Evolutionary conservation across 257 asterid species (phyloP).

Genomic region (Avicennia marina): DNA sequence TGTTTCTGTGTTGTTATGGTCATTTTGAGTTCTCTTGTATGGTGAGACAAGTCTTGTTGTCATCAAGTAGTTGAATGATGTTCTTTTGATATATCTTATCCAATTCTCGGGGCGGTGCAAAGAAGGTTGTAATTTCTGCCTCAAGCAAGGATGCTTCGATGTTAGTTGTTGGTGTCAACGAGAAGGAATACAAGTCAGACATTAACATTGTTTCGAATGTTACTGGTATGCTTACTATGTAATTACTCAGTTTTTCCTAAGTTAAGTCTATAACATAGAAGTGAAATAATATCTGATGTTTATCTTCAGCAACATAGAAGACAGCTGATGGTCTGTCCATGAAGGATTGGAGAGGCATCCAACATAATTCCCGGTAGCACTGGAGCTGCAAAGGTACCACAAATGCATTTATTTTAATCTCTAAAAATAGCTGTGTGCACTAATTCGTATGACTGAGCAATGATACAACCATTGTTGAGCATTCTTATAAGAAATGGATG

Average conservation of each 20-base stretch:
- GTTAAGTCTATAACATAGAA: neutral
- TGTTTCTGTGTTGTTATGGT: neutral
- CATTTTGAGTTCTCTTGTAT: neutral
- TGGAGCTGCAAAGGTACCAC: slow-evolving; percentile 43
- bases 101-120: slow-evolving; percentile 69
- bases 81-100: neutral
- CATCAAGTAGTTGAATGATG: neutral
- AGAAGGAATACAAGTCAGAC: slow-evolving; percentile 77
- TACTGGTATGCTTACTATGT: slow-evolving; percentile 46
- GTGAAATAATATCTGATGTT: slow-evolving; percentile 8
- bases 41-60: neutral
- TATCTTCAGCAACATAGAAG: slow-evolving; percentile 40
- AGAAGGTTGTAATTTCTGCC: slow-evolving; percentile 79
- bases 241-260: neutral
- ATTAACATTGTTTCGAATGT: slow-evolving; percentile 80
- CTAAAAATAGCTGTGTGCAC: too few relatives aligned
- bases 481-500: neutral
- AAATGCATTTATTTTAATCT: too few relatives aligned
- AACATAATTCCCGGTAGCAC: slow-evolving; percentile 47
- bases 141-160: slow-evolving; percentile 84
- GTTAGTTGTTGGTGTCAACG: slow-evolving; percentile 92
- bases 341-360: slow-evolving; percentile 52
- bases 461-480: too few relatives aligned
- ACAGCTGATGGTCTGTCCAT: slow-evolving; percentile 52
- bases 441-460: too few relatives aligned